phyloP scores from a whole-genome alignment of 228 moss, liverwort and hornwort genomes.

The Sphagnum magellanicum region DNA sequence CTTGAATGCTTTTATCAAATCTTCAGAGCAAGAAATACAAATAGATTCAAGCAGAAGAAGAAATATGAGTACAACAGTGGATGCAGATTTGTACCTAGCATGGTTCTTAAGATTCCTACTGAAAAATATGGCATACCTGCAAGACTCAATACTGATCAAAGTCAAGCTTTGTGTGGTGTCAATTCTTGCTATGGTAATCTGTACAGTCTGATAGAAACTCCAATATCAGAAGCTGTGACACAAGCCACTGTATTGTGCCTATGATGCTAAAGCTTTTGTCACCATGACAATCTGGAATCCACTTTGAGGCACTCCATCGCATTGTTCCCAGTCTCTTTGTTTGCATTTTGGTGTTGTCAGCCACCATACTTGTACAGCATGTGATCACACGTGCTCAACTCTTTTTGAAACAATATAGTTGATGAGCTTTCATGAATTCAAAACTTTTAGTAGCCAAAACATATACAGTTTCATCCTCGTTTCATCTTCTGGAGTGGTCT shows the following conservation, averaged over 20 bases:
- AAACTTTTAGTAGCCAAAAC: no score
- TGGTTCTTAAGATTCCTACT: no score
- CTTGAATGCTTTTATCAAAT: no score
- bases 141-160: conserved; percentile 76
- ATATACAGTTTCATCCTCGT: no score
- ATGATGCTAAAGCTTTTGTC: conserved; percentile 90
- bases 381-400: conserved; percentile 79
- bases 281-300: conserved; percentile 60
- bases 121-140: conserved; percentile 44
- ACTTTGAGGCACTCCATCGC: conserved; percentile 92
- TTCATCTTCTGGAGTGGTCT: no score
- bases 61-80: background rate
- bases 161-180: conserved; percentile 97
- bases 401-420: conserved; percentile 61
- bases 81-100: no score
- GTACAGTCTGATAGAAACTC: conserved; percentile 98
- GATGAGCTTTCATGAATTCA: no score
- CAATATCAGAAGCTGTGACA: conserved; percentile 77
- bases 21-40: no score
- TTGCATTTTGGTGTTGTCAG: conserved; percentile 84
- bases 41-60: background rate
- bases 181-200: conserved; percentile 94
- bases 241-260: conserved; percentile 75
- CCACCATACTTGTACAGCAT: conserved; percentile 97
- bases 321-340: conserved; percentile 80